phyloP scores from a whole-genome alignment of 257 asterid genomes.

The Fraxinus anomala region DNA sequence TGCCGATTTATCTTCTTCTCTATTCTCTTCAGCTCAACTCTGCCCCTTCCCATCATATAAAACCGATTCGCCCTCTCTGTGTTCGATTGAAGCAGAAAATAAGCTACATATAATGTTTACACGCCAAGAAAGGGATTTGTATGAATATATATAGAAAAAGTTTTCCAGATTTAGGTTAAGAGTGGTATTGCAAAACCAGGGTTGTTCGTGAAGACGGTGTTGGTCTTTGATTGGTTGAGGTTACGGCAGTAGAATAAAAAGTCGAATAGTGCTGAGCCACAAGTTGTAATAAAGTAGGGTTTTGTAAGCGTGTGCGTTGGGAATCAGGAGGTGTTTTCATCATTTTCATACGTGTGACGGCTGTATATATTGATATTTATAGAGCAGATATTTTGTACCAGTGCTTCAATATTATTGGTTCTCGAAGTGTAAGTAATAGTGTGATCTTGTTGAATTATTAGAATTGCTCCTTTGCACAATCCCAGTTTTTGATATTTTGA shows the following conservation, averaged over 20 bases:
- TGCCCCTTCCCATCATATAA: conserved; percentile 73
- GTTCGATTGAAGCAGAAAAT: too few relatives aligned
- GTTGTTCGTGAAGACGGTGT: conserved; percentile 55
- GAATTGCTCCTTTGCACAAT: too few relatives aligned
- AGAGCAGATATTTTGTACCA: too few relatives aligned
- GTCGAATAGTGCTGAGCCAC: background rate
- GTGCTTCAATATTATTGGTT: too few relatives aligned
- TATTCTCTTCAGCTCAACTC: conserved; percentile 76
- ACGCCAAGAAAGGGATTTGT: too few relatives aligned
- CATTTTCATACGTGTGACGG: background rate
- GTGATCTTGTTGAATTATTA: too few relatives aligned
- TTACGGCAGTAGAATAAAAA: background rate
- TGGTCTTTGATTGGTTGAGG: conserved; percentile 49
- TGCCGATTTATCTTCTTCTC: conserved; percentile 86
- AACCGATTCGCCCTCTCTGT: background rate
- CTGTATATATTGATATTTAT: background rate
- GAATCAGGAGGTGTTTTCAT: background rate
- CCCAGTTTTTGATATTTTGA: too few relatives aligned
- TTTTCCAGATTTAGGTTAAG: too few relatives aligned
- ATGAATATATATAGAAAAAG: too few relatives aligned
- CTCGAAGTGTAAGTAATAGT: too few relatives aligned
- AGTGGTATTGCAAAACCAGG: conserved; percentile 40
- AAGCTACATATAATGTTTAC: too few relatives aligned
- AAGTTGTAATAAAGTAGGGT: background rate
- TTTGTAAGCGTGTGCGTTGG: background rate